Percentiles rank a stretch among this genome's conserved stretches.
Evolutionary conservation across 2,329 filamentous ascomycete species (phyloP).

Genomic region (Rutstroemia sp.): DNA sequence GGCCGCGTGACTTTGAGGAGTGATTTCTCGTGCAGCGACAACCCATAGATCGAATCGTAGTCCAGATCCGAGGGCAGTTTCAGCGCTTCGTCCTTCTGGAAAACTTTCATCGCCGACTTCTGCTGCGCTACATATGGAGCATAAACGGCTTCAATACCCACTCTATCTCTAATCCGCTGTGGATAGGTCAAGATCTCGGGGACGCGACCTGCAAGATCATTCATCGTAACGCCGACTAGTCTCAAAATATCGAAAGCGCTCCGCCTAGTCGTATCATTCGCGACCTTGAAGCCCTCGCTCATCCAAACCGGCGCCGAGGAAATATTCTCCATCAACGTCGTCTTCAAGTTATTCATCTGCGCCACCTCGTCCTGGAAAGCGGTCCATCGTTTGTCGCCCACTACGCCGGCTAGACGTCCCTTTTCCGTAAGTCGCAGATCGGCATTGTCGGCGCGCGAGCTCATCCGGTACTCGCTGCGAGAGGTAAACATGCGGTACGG

Average conservation of each 20-base stretch:
- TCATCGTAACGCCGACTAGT: conserved; percentile 50
- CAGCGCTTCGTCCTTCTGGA: conserved; percentile 71
- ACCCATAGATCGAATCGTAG: conserved; percentile 63
- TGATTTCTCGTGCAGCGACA: conserved; percentile 73
- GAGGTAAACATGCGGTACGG: conserved; percentile 98
- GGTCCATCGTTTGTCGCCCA: conserved; percentile 72
- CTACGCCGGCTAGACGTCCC: conserved; percentile 68
- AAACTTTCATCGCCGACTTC: conserved; percentile 53
- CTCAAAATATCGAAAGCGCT: conserved; percentile 76
- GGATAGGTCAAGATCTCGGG: conserved; percentile 49
- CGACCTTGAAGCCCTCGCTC: conserved; percentile 60
- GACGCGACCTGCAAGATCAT: conserved; percentile 50
- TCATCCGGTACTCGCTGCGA: conserved; percentile 91
- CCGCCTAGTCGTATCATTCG: conserved; percentile 58
- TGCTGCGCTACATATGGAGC: conserved; percentile 79
- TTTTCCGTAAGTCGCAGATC: conserved; percentile 77
- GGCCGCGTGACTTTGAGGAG: conserved; percentile 64
- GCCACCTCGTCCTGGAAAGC: conserved; percentile 57
- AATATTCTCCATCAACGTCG: conserved; percentile 49
- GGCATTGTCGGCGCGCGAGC: conserved; percentile 86
- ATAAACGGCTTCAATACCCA: conserved; percentile 77
- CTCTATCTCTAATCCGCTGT: conserved; percentile 54
- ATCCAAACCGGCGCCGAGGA: conserved; percentile 61
- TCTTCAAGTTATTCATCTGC: conserved; percentile 61
- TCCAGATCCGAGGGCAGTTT: conserved; percentile 67